Conservation (phyloP, 208 protist species). For the Trypanosoma mega region DNA sequence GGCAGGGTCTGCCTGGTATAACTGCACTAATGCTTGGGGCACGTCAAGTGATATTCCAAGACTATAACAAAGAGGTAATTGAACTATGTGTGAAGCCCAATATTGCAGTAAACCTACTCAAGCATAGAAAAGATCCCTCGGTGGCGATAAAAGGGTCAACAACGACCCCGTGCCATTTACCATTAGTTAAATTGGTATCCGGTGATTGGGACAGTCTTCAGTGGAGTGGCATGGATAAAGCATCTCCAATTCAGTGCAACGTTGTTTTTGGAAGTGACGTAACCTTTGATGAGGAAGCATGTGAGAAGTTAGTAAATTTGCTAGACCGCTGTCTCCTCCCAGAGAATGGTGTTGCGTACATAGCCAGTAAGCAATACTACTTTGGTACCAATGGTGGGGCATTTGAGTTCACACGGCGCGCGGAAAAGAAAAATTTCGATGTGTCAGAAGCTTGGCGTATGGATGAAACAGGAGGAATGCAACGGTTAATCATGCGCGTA, state of each 20-base stretch:
- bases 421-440: constrained; percentile 30
- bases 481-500: constrained; percentile 60
- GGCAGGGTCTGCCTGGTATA: constrained; percentile 71
- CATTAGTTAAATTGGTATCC: constrained; percentile 60
- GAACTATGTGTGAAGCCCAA: constrained; percentile 75
- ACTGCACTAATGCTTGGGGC: constrained; percentile 64
- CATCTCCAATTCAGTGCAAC: constrained; percentile 23
- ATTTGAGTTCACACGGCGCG: constrained; percentile 48
- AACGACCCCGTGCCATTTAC: too few species aligned
- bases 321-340: constrained; percentile 63
- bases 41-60: constrained; percentile 60
- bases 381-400: constrained; percentile 86
- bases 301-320: constrained; percentile 63
- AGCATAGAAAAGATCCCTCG: constrained; percentile 16
- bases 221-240: constrained; percentile 23
- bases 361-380: constrained; percentile 90
- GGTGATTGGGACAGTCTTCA: constrained; percentile 72
- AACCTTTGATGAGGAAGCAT: constrained; percentile 83
- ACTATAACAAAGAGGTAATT: constrained; percentile 89
- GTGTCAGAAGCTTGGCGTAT: constrained; percentile 39
- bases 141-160: too few species aligned
- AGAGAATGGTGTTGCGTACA: constrained; percentile 41
- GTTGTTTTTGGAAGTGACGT: constrained; percentile 82
- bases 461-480: constrained; percentile 58
- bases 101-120: constrained; percentile 46